Percentiles rank a stretch among this genome's conserved stretches.
Evolutionary conservation across 75 land plant species (phyloP).

Genomic region (Sequoiadendron giganteum): DNA sequence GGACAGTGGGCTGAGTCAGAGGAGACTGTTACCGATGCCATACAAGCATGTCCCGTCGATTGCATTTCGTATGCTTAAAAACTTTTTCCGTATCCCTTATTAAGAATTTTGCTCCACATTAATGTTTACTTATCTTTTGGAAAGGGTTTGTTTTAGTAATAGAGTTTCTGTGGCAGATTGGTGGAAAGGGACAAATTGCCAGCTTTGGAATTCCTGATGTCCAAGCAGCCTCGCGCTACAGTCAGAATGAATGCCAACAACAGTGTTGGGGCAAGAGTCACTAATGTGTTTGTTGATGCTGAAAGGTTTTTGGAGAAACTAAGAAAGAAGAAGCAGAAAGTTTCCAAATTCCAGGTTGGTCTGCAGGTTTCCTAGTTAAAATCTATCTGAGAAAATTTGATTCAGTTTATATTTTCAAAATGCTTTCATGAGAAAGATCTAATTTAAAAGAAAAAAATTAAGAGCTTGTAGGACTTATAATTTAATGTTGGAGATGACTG

Average conservation of each 20-base stretch:
- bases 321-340: conserved; percentile 33
- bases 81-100: background rate
- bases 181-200: conserved; percentile 79
- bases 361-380: background rate
- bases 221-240: conserved; percentile 87
- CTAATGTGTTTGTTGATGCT: conserved; percentile 69
- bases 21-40: conserved; percentile 66
- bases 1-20: conserved; percentile 95
- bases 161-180: conserved; percentile 35
- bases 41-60: conserved; percentile 89
- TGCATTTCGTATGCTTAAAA: conserved; percentile 80
- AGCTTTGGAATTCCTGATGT: conserved; percentile 89
- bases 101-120: background rate
- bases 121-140: background rate
- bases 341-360: conserved; percentile 21
- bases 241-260: conserved; percentile 59
- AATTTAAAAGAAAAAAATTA: too few species aligned
- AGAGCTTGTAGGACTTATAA: background rate
- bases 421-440: background rate
- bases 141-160: background rate
- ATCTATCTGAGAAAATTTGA: background rate
- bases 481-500: background rate
- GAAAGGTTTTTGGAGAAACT: conserved; percentile 58
- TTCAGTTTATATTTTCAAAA: background rate
- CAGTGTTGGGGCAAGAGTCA: conserved; percentile 52